Evolutionary conservation across 345 rosid genomes (phyloP).

Genomic region (Aethionema arabicum): DNA sequence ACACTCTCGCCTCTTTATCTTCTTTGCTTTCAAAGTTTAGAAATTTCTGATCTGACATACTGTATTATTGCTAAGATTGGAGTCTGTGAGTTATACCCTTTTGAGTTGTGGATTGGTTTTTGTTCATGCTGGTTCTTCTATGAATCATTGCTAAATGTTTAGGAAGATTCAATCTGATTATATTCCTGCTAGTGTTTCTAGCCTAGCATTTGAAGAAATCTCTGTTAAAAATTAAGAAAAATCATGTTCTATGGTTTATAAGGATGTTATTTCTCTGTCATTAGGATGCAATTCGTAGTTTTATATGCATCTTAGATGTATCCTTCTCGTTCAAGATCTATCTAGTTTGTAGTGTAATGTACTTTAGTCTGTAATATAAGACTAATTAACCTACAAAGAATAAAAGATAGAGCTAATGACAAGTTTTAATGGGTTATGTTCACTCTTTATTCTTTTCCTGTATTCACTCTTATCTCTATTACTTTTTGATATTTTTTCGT

Average conservation of each 20-base stretch:
- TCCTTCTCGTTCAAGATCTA: no score
- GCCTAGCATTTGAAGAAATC: background rate
- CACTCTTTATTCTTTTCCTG: no score
- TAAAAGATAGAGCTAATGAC: no score
- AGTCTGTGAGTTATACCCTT: background rate
- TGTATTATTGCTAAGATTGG: background rate
- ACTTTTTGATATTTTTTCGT: background rate
- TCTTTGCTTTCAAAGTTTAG: background rate
- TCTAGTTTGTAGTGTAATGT: no score
- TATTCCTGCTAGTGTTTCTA: no score
- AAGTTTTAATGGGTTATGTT: no score
- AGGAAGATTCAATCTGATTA: background rate
- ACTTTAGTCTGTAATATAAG: no score
- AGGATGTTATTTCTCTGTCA: no score
- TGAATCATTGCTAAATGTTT: conserved; percentile 3
- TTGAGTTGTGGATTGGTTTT: conserved; percentile 2
- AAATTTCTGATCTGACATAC: background rate
- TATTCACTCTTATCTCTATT: background rate
- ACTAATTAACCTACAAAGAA: no score
- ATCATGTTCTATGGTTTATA: background rate
- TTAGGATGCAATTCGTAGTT: background rate
- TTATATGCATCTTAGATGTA: background rate
- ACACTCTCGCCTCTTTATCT: background rate
- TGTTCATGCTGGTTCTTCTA: background rate
- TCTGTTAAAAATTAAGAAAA: background rate